Evolutionary conservation across 2,329 filamentous ascomycete genomes (phyloP), one percentile per base, ranked within the genome.

Genomic region (Dothidotthia symphoricarpi): DNA sequence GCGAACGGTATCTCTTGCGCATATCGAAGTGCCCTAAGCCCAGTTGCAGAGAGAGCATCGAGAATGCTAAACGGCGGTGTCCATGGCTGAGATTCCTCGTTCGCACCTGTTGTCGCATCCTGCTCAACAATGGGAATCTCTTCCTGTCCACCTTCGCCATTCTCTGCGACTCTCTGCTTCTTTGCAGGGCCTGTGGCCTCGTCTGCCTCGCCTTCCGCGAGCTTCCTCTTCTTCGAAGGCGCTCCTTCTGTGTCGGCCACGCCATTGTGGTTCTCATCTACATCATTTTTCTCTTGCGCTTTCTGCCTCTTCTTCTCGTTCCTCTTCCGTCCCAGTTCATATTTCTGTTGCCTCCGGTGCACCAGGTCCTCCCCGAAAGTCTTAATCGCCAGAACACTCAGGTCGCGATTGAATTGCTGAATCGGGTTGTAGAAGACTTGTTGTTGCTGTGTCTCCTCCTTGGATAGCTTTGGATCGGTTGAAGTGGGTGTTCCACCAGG

Each of bases 401-500:
- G 70, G 63, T 98, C 93, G 31, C 94, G 85, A 68, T 98, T 98
- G 75, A 97, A 98, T 64, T 98, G 93, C 64, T 98, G 93, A 37
- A 98, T 96, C 0, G 93, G 91, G 57, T 98, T 98, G 76, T 98
- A 98, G 63, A 98, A 98, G 39, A 98, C 94, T 24, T 75, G 74
- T 56, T 91, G 85, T 75, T 53, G 82, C 77, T 42, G 77, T 72
- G 56, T 58, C 5, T 80, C 77, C 35, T 67, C 65, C 44, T 73
- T 73, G 30, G 71, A 70, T 16, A 69, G 63, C 44, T 73, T 69
- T 1, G 70, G 66, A 67, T 77, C 61, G 49, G 70, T 63, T 50
- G 73, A 57, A 16, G 69, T 73, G n/a, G 72, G 68, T 10, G 70
- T 70, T 19, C 70, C 69, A 24, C 72, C 72, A 1, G 82, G 81